Conservation (phyloP, 1,284 basidiomycete genomes). For the Phenoliferia sp. region DNA sequence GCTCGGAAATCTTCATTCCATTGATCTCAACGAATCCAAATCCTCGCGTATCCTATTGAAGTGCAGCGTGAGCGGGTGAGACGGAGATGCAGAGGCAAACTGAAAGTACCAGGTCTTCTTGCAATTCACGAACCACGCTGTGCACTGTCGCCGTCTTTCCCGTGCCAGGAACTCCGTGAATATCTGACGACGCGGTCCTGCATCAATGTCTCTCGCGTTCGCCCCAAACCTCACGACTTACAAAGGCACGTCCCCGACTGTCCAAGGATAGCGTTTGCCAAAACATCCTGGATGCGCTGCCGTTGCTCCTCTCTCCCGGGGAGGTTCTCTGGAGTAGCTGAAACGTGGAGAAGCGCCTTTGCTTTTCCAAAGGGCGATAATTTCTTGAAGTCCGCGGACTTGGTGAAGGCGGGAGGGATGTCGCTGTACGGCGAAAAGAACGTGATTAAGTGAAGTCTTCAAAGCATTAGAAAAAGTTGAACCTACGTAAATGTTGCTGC, state of each 20-base stretch:
- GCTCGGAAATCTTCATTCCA: constrained; percentile 85
- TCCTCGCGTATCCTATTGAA: constrained; percentile 71
- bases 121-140: constrained; percentile 79
- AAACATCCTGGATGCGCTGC: constrained; percentile 64
- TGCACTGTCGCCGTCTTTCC: constrained; percentile 98
- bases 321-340: constrained; percentile 80
- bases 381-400: constrained; percentile 6
- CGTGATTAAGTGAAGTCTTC: not conserved
- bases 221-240: constrained; percentile 46
- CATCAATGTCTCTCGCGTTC: not conserved
- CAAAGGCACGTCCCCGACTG: constrained; percentile 93
- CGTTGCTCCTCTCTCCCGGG: constrained; percentile 90
- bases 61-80: not conserved
- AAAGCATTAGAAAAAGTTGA: not conserved
- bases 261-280: constrained; percentile 83
- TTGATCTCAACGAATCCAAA: constrained; percentile 99
- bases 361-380: constrained; percentile 33
- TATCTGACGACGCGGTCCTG: constrained; percentile 60
- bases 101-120: constrained; percentile 62
- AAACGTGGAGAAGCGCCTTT: constrained; percentile 71
- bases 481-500: not conserved
- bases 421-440: constrained; percentile 3
- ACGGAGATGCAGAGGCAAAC: not conserved
- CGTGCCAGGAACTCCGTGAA: constrained; percentile 95
- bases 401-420: constrained; percentile 22